A percentile compares a stretch with the other conserved stretches of the same genome.
Conservation (phyloP, 169 alveolate species). For the Babesia caballi region DNA sequence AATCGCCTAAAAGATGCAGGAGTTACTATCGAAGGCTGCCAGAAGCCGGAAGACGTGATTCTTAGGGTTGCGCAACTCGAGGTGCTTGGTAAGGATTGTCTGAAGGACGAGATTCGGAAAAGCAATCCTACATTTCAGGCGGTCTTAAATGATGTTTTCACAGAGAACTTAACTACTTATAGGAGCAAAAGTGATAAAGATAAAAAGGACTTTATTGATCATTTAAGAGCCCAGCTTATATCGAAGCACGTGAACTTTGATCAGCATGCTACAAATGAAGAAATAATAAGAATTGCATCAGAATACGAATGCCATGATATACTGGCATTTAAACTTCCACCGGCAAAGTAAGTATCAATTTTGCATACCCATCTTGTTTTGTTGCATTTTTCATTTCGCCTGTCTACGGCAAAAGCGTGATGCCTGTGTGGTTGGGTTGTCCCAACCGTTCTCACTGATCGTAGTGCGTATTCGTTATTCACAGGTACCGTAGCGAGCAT, state of each 20-base stretch:
- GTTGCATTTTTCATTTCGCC: no score
- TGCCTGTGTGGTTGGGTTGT: no score
- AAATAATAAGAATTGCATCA: slow-evolving; percentile 16
- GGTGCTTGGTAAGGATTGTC: slow-evolving; percentile 33
- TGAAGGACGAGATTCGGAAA: slow-evolving; percentile 25
- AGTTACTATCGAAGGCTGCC: slow-evolving; percentile 48
- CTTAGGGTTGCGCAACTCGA: slow-evolving; percentile 52
- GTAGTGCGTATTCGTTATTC: no score
- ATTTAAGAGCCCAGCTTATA: neutral
- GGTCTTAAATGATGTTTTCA: neutral
- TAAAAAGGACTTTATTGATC: neutral
- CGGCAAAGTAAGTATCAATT: slow-evolving; percentile 30
- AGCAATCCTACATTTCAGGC: slow-evolving; percentile 20
- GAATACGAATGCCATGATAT: slow-evolving; percentile 7
- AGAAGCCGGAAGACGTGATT: slow-evolving; percentile 60
- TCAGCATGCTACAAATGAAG: slow-evolving; percentile 9
- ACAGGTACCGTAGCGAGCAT: no score
- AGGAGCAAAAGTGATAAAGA: slow-evolving; percentile 1
- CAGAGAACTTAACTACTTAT: neutral
- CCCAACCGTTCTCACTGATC: no score
- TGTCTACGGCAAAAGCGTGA: no score
- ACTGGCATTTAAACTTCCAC: slow-evolving; percentile 31
- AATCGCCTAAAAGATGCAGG: slow-evolving; percentile 38
- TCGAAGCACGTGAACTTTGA: neutral
- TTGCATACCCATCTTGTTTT: no score